Evolutionary conservation across 2,329 filamentous ascomycete genomes (phyloP), one percentile per base, ranked within the genome.

Genomic region (Davidsoniella virescens): DNA sequence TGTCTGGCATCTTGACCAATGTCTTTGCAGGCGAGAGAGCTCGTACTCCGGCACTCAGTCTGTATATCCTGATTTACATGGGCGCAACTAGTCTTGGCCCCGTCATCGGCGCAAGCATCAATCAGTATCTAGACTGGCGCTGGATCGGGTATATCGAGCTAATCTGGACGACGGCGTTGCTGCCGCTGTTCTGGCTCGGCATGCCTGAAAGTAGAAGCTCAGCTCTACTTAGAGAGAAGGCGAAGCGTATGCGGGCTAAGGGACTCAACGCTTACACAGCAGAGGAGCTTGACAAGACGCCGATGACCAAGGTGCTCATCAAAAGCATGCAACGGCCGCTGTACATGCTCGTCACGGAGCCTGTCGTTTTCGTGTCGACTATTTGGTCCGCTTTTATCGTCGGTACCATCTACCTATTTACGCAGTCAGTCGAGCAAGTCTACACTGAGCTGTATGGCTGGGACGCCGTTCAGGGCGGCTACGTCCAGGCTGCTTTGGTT

Each of bases 331-430:
- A 53, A 39, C 47, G 51, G 12, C 51, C 51, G 20, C 29, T 53
- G 18, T 53, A 53, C 39, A 53, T 53, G 51, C 44, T 53, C 23
- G 47, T 29, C 55, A 73, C 70, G 1, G 70, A 74, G 59, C 65
- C 65, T 2, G 70, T 74, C 0, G 65, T 73, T 2, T 62, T 70
- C 40, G 64, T 63, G 44, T 65, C 67, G 44, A 70, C 69, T 1
- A 52, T 73, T 16, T 72, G 69, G 68, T 69, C 57, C 2, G 57
- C 57, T 8, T 58, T 60, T 46, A 54, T 54, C n/a, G 39, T 58
- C 5, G 57, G 57, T 4, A 55, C 55, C 3, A 56, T 59, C 18
- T 59, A 57, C 44, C 54, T 59, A 8, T 59, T 57, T 36, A 58
- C 57, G 1, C 55, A 59, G 39, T 59, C 57, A 5, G 54, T 59